phyloP scores from a whole-genome alignment of 257 asterid genomes.

The Solanum habrochaites region DNA sequence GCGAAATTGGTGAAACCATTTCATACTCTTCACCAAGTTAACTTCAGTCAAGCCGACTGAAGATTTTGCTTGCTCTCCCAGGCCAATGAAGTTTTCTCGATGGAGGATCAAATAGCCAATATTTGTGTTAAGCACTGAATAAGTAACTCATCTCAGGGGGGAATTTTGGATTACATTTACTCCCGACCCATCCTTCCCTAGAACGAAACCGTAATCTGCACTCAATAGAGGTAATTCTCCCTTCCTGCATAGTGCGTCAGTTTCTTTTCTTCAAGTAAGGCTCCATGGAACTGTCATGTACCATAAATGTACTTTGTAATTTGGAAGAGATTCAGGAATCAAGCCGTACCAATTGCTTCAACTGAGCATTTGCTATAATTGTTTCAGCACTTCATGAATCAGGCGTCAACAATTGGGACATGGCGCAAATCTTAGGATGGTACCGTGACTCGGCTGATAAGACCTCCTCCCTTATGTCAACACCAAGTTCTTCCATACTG shows the following conservation, averaged over 20 bases:
- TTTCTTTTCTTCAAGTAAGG: slow-evolving; percentile 1
- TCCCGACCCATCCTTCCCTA: not conserved
- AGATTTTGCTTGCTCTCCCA: not conserved
- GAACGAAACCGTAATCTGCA: slow-evolving; percentile 27
- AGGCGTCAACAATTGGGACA: slow-evolving; percentile 18
- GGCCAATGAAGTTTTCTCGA: not conserved
- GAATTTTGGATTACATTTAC: not conserved
- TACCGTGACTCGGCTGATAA: slow-evolving; percentile 8
- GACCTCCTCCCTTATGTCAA: slow-evolving; percentile 24
- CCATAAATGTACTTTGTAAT: slow-evolving; percentile 19
- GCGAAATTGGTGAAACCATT: slow-evolving; percentile 24
- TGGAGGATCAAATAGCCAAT: slow-evolving; percentile 24
- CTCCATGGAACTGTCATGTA: not conserved
- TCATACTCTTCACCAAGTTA: slow-evolving; percentile 3
- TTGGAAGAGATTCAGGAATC: slow-evolving; percentile 30
- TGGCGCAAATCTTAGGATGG: slow-evolving; percentile 11
- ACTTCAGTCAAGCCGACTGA: slow-evolving; percentile 19
- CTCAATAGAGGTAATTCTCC: slow-evolving; percentile 19
- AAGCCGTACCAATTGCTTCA: slow-evolving; percentile 23
- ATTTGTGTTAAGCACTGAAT: slow-evolving; percentile 33
- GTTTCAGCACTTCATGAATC: slow-evolving; percentile 20
- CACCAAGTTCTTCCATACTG: slow-evolving; percentile 14
- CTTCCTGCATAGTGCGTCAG: not conserved
- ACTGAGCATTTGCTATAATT: slow-evolving; percentile 9
- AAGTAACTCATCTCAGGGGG: slow-evolving; percentile 25